These are phyloP conservation scores for Monosporozyma servazzii DNA, from an alignment of 805 yeast species.

Conservation along the genomic window DNA sequence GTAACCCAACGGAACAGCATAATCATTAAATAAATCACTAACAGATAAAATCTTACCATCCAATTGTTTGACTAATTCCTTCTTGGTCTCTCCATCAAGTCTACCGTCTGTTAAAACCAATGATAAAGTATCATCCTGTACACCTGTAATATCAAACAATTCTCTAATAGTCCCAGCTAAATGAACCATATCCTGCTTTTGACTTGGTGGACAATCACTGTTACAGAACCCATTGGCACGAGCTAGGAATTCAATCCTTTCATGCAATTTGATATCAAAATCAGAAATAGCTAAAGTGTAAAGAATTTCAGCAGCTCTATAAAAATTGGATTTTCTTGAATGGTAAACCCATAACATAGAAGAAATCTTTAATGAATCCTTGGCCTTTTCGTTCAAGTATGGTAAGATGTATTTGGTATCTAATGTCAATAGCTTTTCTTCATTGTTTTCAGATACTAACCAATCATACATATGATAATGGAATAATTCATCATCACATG, in stretches of 20 bases:
- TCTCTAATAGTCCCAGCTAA: slow-evolving; percentile 65
- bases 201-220: slow-evolving; percentile 67
- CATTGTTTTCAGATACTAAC: slow-evolving; percentile 70
- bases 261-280: slow-evolving; percentile 55
- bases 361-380: slow-evolving; percentile 60
- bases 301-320: slow-evolving; percentile 75
- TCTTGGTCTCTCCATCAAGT: slow-evolving; percentile 37
- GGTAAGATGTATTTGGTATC: slow-evolving; percentile 74
- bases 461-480: slow-evolving; percentile 90
- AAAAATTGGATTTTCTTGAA: slow-evolving; percentile 69
- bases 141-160: slow-evolving; percentile 73
- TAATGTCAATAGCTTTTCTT: slow-evolving; percentile 67
- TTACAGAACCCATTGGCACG: slow-evolving; percentile 91
- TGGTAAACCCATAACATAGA: slow-evolving; percentile 83
- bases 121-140: slow-evolving; percentile 49
- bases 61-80: slow-evolving; percentile 43
- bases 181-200: slow-evolving; percentile 67
- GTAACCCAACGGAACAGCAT: slow-evolving; percentile 80
- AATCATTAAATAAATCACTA: slow-evolving; percentile 75
- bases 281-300: slow-evolving; percentile 66
- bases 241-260: slow-evolving; percentile 79
- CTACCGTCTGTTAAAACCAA: slow-evolving; percentile 45
- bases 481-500: slow-evolving; percentile 71
- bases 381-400: slow-evolving; percentile 61
- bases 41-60: slow-evolving; percentile 59